Conservation (phyloP, 345 rosid species). For the Reutealis trisperma region DNA sequence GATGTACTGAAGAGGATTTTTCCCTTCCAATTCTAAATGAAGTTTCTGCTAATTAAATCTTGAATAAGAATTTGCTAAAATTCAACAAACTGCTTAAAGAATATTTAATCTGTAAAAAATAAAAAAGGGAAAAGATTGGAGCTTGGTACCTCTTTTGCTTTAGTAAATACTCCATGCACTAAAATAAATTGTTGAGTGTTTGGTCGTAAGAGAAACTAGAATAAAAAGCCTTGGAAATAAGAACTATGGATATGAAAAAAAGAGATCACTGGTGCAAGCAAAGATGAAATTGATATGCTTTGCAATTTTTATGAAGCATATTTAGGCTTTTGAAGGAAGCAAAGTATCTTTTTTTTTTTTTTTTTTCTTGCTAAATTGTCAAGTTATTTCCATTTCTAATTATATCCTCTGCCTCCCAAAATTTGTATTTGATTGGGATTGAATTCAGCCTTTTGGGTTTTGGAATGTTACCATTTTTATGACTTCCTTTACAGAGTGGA, state of each 20-base stretch:
- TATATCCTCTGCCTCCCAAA: no score
- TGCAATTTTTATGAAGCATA: not conserved
- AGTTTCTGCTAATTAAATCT: no score
- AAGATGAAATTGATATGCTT: conserved; percentile 5
- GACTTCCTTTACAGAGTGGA: not conserved
- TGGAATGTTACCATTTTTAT: not conserved
- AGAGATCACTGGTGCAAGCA: conserved; percentile 9
- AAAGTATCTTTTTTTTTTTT: conserved; percentile 24
- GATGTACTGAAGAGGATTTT: not conserved
- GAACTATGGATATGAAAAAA: conserved; percentile 18
- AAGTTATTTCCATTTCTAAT: not conserved
- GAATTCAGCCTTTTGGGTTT: not conserved
- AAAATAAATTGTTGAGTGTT: not conserved
- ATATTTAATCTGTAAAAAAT: not conserved
- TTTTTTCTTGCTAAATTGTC: not conserved
- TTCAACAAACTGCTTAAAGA: not conserved
- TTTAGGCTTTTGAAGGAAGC: conserved; percentile 36
- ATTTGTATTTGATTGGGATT: not conserved
- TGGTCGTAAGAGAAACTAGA: conserved; percentile 5
- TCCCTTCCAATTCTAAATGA: not conserved
- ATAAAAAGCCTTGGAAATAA: not conserved
- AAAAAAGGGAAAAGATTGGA: not conserved
- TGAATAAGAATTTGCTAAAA: not conserved
- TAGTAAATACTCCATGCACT: conserved; percentile 25
- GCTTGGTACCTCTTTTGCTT: conserved; percentile 35